A percentile compares a stretch with the other conserved stretches of the same genome.
phyloP scores from a whole-genome alignment of 208 protist species.

The Naegleria lovaniensis region DNA sequence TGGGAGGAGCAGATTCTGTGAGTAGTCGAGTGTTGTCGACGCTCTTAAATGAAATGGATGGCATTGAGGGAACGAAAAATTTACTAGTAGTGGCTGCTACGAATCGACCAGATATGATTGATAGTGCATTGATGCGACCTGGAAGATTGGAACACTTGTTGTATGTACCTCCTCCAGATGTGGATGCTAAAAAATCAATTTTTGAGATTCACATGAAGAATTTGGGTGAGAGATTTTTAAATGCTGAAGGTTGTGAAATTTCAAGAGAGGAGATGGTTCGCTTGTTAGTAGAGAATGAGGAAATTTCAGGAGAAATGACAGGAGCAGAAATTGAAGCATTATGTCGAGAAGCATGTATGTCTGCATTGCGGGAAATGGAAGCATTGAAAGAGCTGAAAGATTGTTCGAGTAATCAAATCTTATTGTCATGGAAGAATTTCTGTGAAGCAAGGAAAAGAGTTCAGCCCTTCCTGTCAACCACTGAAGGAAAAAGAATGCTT shows the following conservation, averaged over 20 bases:
- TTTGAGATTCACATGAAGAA: background rate
- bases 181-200: background rate
- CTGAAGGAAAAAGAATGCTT: background rate
- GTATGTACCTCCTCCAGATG: conserved; percentile 11
- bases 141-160: conserved; percentile 47
- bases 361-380: background rate
- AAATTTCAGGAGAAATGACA: background rate
- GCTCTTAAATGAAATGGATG: conserved; percentile 94
- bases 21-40: conserved; percentile 80
- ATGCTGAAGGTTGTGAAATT: background rate
- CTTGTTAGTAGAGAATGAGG: background rate
- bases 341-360: conserved; percentile 11
- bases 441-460: conserved; percentile 13
- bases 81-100: conserved; percentile 81
- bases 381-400: background rate
- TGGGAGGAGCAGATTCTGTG: background rate
- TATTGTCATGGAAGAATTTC: background rate
- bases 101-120: conserved; percentile 65
- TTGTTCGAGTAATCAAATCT: background rate
- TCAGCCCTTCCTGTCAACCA: background rate
- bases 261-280: background rate
- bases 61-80: conserved; percentile 72
- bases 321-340: conserved; percentile 10
- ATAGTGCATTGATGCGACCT: conserved; percentile 89
- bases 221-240: background rate